Base-by-base conservation (phyloP, 805 yeast genomes). In the Kodamaea kaohsiungensis region DNA sequence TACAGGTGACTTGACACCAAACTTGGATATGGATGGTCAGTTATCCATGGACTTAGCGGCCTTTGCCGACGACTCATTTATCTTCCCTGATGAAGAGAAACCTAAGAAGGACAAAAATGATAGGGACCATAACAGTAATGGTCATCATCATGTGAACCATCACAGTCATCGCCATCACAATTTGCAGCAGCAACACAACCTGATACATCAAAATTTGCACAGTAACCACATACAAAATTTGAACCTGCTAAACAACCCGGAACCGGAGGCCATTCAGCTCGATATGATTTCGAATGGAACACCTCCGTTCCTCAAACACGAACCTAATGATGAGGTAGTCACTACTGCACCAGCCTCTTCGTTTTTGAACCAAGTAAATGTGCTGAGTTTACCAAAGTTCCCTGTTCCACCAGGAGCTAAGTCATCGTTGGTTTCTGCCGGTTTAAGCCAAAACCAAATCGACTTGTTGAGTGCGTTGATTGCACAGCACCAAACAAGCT, bases 41-140 rank as follows among this genome's bases (percentile, higher is more conserved):
- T 64, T 76, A 9, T 70, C 75, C 27, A 64, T 76, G 15, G 95
- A 88, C 63, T 76, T 88, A 58, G 88, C 90, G 15, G 92, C 91
- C 0, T 88, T 88, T 77, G 93, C 92, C 0, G 92, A 88, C 61
- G 92, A 87, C 55, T 80, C 89, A 2, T 88, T 88, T 60, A 81
- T 88, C 2, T 88, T 88, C 65, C 91, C 93, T 0, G 95, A 88
- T 64, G 95, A 89, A 63, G 93, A 88, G 37, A 87, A 87, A 64
- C 86, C 87, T 1, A 77, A 66, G 43, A 72, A 56, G 56, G 52
- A 56, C 37, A 54, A 56, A 17, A 63, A 63, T 22, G 63, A 66
- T 37, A 43, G 30, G 43, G 53, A 39, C 25, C 25, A 27, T 25
- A 25, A 46, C 27, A 13, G 46, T 17, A 56, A 61, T 19, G 43